Percentiles rank a stretch among this genome's conserved stretches.
These are phyloP conservation scores for Lachnellula cervina DNA, from an alignment of 2,329 filamentous ascomycete species.

Conservation along the genomic window DNA sequence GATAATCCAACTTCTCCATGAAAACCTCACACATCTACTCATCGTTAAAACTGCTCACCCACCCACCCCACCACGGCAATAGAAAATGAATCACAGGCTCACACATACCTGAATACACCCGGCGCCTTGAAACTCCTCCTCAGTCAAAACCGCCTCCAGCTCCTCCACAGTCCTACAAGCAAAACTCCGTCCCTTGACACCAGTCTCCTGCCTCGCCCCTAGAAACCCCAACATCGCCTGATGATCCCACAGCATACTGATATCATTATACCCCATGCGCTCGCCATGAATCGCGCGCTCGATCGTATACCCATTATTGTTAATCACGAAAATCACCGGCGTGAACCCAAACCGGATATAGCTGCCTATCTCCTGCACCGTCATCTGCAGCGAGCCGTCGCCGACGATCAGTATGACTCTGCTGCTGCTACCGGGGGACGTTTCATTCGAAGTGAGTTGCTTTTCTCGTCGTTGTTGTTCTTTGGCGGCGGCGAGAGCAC, in stretches of 20 bases:
- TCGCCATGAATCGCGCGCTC: slow-evolving; percentile 53
- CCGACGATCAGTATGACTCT: slow-evolving; percentile 55
- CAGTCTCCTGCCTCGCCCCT: slow-evolving; percentile 39
- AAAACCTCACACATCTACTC: slow-evolving; percentile 11
- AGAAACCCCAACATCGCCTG: slow-evolving; percentile 45
- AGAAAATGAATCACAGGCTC: too few species aligned
- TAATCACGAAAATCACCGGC: slow-evolving; percentile 48
- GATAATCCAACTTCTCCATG: slow-evolving; percentile 16
- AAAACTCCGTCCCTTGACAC: slow-evolving; percentile 27
- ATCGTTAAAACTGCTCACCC: not conserved
- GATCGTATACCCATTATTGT: slow-evolving; percentile 56
- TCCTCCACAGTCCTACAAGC: slow-evolving; percentile 42
- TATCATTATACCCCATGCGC: slow-evolving; percentile 50
- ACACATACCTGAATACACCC: slow-evolving; percentile 15
- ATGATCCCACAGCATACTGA: slow-evolving; percentile 47
- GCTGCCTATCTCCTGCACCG: slow-evolving; percentile 59
- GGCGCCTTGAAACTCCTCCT: slow-evolving; percentile 29
- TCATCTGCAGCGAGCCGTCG: slow-evolving; percentile 62
- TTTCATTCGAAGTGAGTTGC: not conserved
- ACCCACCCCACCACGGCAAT: not conserved
- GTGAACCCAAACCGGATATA: slow-evolving; percentile 52
- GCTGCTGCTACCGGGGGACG: slow-evolving; percentile 25
- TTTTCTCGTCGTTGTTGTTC: slow-evolving; percentile 30
- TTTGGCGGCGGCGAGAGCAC: slow-evolving; percentile 49
- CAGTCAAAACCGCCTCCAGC: slow-evolving; percentile 36